phyloP scores from a whole-genome alignment of 2,329 filamentous ascomycete species.

The Penicillium sp. region DNA sequence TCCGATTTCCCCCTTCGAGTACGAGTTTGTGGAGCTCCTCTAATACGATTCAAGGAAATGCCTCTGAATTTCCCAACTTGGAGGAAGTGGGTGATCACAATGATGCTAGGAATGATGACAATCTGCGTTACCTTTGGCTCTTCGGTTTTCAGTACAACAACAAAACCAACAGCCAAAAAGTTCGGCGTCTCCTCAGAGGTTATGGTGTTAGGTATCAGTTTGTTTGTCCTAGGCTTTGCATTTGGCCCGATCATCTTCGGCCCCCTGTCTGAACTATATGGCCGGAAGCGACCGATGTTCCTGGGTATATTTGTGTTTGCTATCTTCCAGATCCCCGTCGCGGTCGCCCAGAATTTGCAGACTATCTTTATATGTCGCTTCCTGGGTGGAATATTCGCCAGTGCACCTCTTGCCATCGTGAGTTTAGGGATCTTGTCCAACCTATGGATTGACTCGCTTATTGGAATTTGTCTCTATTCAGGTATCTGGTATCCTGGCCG shows the following conservation, averaged over 20 bases:
- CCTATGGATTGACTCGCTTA: neutral
- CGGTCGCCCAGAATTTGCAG: conserved; percentile 52
- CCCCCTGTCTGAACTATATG: conserved; percentile 50
- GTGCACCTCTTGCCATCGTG: conserved; percentile 51
- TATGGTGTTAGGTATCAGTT: conserved; percentile 41
- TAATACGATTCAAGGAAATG: conserved; percentile 2
- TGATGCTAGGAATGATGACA: neutral
- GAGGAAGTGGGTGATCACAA: neutral
- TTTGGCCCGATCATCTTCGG: conserved; percentile 54
- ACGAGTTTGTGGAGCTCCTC: neutral
- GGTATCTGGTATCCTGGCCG: conserved; percentile 43
- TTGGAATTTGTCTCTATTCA: neutral
- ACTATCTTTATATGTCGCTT: conserved; percentile 57
- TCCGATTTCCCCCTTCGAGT: neutral
- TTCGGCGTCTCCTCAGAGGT: conserved; percentile 45
- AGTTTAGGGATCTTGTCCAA: conserved; percentile 18
- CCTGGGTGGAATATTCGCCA: conserved; percentile 53
- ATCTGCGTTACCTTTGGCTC: conserved; percentile 1
- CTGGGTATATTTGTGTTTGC: conserved; percentile 49
- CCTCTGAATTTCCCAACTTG: neutral
- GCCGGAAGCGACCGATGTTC: conserved; percentile 51
- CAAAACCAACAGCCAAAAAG: conserved; percentile 39
- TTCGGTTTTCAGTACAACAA: conserved; percentile 48
- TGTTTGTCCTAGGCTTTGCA: conserved; percentile 51
- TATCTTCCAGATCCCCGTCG: conserved; percentile 57